Evolutionary conservation across 2,329 filamentous ascomycete species (phyloP).

Genomic region (Apiospora pterosperma): DNA sequence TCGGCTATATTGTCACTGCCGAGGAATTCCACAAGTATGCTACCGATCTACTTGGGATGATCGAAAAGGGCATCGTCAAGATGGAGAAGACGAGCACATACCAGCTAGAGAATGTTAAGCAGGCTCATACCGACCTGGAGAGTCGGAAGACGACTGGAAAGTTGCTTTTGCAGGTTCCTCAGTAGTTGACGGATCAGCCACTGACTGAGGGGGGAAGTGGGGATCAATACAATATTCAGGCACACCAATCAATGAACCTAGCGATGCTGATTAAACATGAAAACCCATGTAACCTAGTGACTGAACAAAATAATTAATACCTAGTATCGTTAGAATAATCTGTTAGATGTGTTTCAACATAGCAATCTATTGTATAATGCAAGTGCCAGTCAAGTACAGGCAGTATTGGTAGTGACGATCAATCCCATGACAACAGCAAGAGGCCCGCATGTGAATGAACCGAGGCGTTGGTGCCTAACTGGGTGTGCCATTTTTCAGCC

Average conservation of each 20-base stretch:
- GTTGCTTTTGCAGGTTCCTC: constrained; percentile 54
- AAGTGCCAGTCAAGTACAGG: too few relatives aligned
- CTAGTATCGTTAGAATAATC: too few relatives aligned
- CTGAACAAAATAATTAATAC: too few relatives aligned
- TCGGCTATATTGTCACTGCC: constrained; percentile 64
- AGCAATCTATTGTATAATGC: background rate
- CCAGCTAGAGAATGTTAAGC: constrained; percentile 66
- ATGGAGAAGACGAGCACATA: constrained; percentile 72
- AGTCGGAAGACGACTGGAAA: constrained; percentile 82
- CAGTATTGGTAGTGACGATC: too few relatives aligned
- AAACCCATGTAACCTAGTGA: too few relatives aligned
- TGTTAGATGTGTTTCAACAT: too few relatives aligned
- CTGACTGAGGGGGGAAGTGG: background rate
- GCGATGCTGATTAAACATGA: too few relatives aligned
- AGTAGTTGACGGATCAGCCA: constrained; percentile 11
- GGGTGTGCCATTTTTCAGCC: background rate
- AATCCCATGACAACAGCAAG: too few relatives aligned
- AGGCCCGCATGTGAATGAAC: background rate
- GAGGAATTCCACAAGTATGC: constrained; percentile 71
- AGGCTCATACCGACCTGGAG: constrained; percentile 76
- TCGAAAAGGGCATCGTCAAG: constrained; percentile 57
- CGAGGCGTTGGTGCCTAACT: too few relatives aligned
- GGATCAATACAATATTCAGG: background rate
- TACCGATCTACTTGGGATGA: constrained; percentile 68
- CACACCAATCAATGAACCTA: background rate